Conservation (phyloP, 495 filamentous ascomycete species). For the Aspergillus leporis region DNA sequence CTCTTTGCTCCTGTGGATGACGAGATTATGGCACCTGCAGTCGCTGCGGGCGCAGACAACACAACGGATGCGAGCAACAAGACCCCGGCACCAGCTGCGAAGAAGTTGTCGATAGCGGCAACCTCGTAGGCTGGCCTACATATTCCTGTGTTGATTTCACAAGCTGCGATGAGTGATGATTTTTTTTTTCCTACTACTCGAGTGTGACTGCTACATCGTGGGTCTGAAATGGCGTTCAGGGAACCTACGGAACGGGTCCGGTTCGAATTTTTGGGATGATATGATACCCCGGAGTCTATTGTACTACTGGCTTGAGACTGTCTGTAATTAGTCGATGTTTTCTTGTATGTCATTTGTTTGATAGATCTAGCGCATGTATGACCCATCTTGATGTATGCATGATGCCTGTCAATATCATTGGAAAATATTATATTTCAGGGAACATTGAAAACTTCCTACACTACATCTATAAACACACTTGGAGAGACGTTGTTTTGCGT, state of each 20-base stretch:
- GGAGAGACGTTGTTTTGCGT: neutral
- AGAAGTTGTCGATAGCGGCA: constrained; percentile 26
- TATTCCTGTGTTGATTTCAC: neutral
- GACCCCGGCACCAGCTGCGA: constrained; percentile 25
- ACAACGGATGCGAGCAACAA: constrained; percentile 24
- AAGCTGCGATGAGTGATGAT: neutral
- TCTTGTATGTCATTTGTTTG: neutral
- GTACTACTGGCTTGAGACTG: constrained; percentile 1
- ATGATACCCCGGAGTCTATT: constrained; percentile 14
- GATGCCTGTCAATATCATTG: neutral
- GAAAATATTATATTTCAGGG: too few species aligned
- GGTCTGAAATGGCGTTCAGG: constrained; percentile 1
- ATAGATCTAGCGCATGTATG: neutral
- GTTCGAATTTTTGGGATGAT: constrained; percentile 4
- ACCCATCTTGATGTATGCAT: too few species aligned
- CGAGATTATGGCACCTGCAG: constrained; percentile 24
- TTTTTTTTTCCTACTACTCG: neutral
- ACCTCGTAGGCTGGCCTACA: constrained; percentile 5
- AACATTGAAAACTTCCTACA: too few species aligned
- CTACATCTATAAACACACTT: too few species aligned
- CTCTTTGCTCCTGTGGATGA: constrained; percentile 37
- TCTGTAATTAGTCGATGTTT: constrained; percentile 2
- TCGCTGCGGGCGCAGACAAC: constrained; percentile 21
- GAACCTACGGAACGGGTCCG: neutral
- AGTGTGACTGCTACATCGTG: neutral